A percentile compares a stretch with the other conserved stretches of the same genome.
These are phyloP conservation scores for Melaleuca quinquenervia DNA, from an alignment of 345 rosid species.

Conservation along the genomic window DNA sequence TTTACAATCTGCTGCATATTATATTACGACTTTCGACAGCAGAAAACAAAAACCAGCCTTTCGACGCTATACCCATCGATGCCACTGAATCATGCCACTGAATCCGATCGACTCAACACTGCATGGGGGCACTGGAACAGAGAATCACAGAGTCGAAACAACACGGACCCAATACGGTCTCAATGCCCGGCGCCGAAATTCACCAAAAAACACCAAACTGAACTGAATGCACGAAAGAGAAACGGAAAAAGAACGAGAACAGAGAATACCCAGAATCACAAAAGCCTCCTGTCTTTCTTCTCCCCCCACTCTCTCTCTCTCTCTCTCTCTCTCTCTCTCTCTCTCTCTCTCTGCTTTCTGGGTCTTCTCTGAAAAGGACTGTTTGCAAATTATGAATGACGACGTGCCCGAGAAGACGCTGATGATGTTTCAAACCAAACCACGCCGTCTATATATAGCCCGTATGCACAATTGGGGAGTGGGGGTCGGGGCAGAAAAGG, in stretches of 20 bases:
- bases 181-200: background rate
- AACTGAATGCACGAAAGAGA: background rate
- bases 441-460: background rate
- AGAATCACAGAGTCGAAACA: background rate
- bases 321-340: background rate
- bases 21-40: background rate
- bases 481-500: background rate
- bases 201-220: background rate
- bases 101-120: background rate
- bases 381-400: background rate
- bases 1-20: background rate
- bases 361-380: background rate
- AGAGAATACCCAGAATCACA: background rate
- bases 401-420: background rate
- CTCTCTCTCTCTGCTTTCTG: background rate
- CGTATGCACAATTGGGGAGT: background rate
- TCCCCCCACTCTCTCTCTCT: too few relatives aligned
- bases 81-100: background rate
- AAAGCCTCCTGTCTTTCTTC: background rate
- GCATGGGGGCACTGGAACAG: background rate
- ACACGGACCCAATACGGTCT: background rate
- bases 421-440: background rate
- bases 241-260: background rate
- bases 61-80: background rate
- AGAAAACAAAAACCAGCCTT: background rate